These are phyloP conservation scores for Acanthamoeba sp. DNA, from an alignment of 208 protist genomes.

Conservation along the genomic window DNA sequence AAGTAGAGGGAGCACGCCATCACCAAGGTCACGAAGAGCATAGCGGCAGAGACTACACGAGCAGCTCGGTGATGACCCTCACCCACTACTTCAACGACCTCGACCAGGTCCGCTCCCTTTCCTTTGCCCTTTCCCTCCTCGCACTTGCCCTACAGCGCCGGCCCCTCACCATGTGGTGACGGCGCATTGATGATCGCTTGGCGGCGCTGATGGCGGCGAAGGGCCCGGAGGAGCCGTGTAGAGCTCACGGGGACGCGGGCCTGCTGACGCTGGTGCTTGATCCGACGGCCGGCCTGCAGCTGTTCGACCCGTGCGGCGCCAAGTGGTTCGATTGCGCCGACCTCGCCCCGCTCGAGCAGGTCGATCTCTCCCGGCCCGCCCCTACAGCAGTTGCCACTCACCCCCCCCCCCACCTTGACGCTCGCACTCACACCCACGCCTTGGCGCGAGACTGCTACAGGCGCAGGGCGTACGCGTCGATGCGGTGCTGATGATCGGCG, in stretches of 20 bases:
- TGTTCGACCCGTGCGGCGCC: constrained; percentile 47
- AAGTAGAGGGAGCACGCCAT: background rate
- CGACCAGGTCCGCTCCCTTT: background rate
- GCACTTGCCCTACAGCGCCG: no score
- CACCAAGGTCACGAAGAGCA: background rate
- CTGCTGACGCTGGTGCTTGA: background rate
- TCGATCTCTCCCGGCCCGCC: no score
- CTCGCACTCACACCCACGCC: background rate
- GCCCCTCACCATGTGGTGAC: background rate
- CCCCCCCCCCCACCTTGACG: background rate
- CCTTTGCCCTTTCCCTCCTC: background rate
- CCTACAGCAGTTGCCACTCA: no score
- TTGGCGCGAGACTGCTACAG: background rate
- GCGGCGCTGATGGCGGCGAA: background rate
- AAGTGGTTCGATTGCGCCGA: constrained; percentile 38
- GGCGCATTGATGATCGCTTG: background rate
- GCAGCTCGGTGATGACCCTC: constrained; percentile 21
- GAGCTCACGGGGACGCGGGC: background rate
- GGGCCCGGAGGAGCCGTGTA: background rate
- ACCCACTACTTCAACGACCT: constrained; percentile 33
- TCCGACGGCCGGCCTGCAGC: background rate
- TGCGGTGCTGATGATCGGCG: constrained; percentile 18
- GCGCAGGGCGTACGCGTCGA: background rate
- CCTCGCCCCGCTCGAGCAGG: constrained; percentile 1
- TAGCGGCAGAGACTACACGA: background rate